Evolutionary conservation across 768 basidiomycete species (phyloP).

Genomic region (Amanita muscaria): DNA sequence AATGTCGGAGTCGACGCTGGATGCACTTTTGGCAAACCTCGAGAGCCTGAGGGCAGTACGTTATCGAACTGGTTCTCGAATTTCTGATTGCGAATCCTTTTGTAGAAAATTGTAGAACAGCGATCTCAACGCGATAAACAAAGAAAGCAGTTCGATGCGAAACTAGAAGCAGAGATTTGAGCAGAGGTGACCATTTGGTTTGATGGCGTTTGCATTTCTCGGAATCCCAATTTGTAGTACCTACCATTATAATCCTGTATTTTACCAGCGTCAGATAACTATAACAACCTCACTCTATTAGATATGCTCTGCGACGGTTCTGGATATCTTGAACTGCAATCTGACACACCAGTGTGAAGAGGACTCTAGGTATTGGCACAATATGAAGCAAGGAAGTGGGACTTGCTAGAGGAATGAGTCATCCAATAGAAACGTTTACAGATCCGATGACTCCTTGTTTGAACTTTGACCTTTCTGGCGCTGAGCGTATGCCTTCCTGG

Average conservation of each 20-base stretch:
- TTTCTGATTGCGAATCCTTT: slow-evolving; percentile 17
- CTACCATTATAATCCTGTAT: too few species aligned
- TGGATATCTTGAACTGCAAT: too few species aligned
- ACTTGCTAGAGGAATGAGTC: too few species aligned
- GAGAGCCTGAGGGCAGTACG: slow-evolving; percentile 52
- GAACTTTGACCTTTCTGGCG: slow-evolving; percentile 14
- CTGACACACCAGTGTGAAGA: too few species aligned
- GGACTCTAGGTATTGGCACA: too few species aligned
- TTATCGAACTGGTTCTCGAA: slow-evolving; percentile 16
- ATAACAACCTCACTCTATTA: too few species aligned
- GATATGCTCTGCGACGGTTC: too few species aligned
- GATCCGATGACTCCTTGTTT: background rate
- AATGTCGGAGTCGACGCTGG: slow-evolving; percentile 60
- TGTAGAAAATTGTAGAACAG: slow-evolving; percentile 42
- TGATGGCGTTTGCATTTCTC: background rate
- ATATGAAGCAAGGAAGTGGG: too few species aligned
- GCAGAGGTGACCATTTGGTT: background rate
- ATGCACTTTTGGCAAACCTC: slow-evolving; percentile 46
- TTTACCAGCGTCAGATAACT: too few species aligned
- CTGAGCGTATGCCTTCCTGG: slow-evolving; percentile 46
- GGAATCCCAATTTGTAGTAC: too few species aligned
- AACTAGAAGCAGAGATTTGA: slow-evolving; percentile 15
- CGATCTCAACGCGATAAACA: slow-evolving; percentile 41
- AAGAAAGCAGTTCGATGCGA: slow-evolving; percentile 23
- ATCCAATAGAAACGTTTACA: background rate